Conservation (phyloP, 2,329 filamentous ascomycete species). For the Macrophomina phaseolina region DNA sequence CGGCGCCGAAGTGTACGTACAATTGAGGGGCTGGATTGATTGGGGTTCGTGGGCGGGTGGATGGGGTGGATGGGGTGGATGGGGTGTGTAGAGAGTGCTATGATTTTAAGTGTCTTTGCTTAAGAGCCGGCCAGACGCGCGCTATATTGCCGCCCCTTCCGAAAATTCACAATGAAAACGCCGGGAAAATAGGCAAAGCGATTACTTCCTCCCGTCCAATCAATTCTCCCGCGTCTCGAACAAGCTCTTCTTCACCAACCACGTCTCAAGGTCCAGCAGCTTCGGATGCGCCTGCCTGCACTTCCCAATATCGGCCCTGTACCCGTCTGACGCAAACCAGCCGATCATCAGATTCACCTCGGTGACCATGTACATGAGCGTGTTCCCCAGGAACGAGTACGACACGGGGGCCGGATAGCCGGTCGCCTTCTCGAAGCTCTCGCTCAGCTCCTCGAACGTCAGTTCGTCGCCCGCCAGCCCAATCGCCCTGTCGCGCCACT, state of each 20-base stretch:
- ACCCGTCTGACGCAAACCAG: conserved; percentile 59
- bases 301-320: conserved; percentile 51
- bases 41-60: no score
- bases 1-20: no score
- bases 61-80: no score
- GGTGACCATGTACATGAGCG: conserved; percentile 49
- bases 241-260: conserved; percentile 56
- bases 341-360: conserved; percentile 56
- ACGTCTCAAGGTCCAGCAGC: conserved; percentile 55
- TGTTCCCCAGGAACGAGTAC: conserved; percentile 48
- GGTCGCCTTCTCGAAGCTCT: conserved; percentile 54
- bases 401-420: conserved; percentile 51
- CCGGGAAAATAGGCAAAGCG: no score
- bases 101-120: no score
- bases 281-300: conserved; percentile 52
- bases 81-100: no score
- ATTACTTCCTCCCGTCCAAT: neutral
- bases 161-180: no score
- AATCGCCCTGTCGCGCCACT: conserved; percentile 49
- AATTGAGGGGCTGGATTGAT: no score
- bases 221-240: conserved; percentile 32
- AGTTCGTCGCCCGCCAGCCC: conserved; percentile 61
- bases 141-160: no score
- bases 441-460: conserved; percentile 52
- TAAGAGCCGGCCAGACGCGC: no score